Percentiles rank a stretch among this genome's conserved stretches.
Evolutionary conservation across 2,329 filamentous ascomycete genomes (phyloP).

Genomic region (Xylaria sp.): DNA sequence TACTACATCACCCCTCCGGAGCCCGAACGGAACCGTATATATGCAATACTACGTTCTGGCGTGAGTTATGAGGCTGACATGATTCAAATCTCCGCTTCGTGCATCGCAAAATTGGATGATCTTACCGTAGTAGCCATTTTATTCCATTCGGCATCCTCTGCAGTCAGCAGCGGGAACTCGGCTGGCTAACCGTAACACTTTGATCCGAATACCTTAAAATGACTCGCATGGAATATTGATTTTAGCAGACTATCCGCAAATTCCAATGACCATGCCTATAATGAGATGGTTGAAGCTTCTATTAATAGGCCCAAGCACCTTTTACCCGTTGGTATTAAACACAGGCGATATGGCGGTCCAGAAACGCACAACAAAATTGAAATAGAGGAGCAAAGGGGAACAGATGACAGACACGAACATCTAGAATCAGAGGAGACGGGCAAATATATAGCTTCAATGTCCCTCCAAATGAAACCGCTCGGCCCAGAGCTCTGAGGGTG

Average conservation of each 20-base stretch:
- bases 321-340: conserved; percentile 20
- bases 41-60: conserved; percentile 15
- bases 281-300: neutral
- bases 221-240: neutral
- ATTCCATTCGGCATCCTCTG: conserved; percentile 1
- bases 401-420: conserved; percentile 1
- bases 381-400: conserved; percentile 15
- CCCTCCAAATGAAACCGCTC: conserved; percentile 29
- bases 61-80: conserved; percentile 15
- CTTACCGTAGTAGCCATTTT: neutral
- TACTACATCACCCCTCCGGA: neutral
- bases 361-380: conserved; percentile 8
- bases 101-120: neutral
- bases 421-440: conserved; percentile 26
- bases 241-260: neutral
- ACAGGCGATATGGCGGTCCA: conserved; percentile 9
- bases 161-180: conserved; percentile 1
- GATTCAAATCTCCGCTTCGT: neutral
- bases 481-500: conserved; percentile 23
- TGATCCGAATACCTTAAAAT: neutral
- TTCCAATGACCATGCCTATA: neutral
- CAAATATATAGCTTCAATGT: conserved; percentile 28
- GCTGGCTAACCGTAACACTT: neutral
- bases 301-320: conserved; percentile 4
- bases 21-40: neutral